Percentiles rank a stretch among this genome's conserved stretches.
Conservation (phyloP, 805 yeast genomes). For the Nakazawaea ernobii region DNA sequence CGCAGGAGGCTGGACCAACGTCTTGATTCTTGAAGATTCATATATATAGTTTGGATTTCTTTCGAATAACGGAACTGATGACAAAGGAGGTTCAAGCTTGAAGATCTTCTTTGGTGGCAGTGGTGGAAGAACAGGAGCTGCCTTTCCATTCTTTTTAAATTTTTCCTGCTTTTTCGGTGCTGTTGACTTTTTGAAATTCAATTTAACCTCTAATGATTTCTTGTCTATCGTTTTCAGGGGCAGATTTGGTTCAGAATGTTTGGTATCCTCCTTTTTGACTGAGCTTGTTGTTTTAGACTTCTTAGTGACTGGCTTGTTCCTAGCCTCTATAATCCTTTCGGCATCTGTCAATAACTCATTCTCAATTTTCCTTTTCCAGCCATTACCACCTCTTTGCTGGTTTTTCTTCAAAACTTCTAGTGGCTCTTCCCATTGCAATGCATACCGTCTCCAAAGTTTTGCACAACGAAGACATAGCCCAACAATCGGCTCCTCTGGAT, state of each 20-base stretch:
- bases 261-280: not conserved
- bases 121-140: conserved; percentile 8
- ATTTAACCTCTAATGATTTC: conserved; percentile 7
- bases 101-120: conserved; percentile 16
- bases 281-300: not conserved
- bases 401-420: conserved; percentile 50
- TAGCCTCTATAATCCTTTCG: conserved; percentile 43
- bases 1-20: not conserved
- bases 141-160: conserved; percentile 3
- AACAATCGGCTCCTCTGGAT: conserved; percentile 28
- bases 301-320: conserved; percentile 17
- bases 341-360: conserved; percentile 63
- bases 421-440: conserved; percentile 81
- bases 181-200: conserved; percentile 5
- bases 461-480: conserved; percentile 89
- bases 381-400: conserved; percentile 37
- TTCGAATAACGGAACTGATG: not conserved
- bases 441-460: conserved; percentile 85
- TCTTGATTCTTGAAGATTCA: too few species aligned
- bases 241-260: not conserved
- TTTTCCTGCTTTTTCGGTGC: conserved; percentile 2
- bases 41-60: conserved; percentile 2
- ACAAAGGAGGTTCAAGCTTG: conserved; percentile 5
- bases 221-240: not conserved
- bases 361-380: conserved; percentile 61